A percentile compares a stretch with the other conserved stretches of the same genome.
These are phyloP conservation scores for Azolla pinnata DNA, from an alignment of 75 land plant genomes.

Conservation along the genomic window DNA sequence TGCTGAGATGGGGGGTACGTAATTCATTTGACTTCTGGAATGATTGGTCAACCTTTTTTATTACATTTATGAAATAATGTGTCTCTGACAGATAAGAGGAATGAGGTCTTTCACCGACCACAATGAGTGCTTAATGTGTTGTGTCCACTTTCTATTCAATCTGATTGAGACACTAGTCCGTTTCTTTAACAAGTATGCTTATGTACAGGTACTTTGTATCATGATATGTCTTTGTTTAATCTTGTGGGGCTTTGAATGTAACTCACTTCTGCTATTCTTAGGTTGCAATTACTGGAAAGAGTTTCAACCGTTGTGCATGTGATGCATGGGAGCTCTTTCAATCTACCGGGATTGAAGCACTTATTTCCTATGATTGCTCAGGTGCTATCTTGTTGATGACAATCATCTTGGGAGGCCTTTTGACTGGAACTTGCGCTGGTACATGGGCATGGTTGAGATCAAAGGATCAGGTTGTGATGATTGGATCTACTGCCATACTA, in stretches of 20 bases:
- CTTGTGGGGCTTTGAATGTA: background rate
- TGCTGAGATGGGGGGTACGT: slow-evolving; percentile 81
- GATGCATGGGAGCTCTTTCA: slow-evolving; percentile 96
- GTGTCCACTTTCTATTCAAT: slow-evolving; percentile 76
- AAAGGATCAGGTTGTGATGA: slow-evolving; percentile 53
- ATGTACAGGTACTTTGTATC: slow-evolving; percentile 53
- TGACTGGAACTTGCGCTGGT: slow-evolving; percentile 69
- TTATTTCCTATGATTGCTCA: slow-evolving; percentile 85
- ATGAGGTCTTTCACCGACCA: slow-evolving; percentile 76
- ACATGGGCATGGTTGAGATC: slow-evolving; percentile 53
- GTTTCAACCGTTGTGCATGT: slow-evolving; percentile 73
- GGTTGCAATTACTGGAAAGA: slow-evolving; percentile 74
- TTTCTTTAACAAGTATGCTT: slow-evolving; percentile 90
- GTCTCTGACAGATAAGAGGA: slow-evolving; percentile 70
- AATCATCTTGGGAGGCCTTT: slow-evolving; percentile 62
- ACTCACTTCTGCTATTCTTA: slow-evolving; percentile 12
- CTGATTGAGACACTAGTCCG: slow-evolving; percentile 80
- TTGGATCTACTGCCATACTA: slow-evolving; percentile 69
- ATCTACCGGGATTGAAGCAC: slow-evolving; percentile 85
- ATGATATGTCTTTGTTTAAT: background rate
- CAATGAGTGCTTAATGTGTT: slow-evolving; percentile 82
- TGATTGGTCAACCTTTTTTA: too few species aligned
- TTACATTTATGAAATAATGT: background rate
- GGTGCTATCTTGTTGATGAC: slow-evolving; percentile 87
- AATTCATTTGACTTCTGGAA: background rate